Percentiles rank a stretch among this genome's conserved stretches.
Evolutionary conservation across 352 stramenopile genomes (phyloP).

Genomic region (Globisporangium mamillatum): DNA sequence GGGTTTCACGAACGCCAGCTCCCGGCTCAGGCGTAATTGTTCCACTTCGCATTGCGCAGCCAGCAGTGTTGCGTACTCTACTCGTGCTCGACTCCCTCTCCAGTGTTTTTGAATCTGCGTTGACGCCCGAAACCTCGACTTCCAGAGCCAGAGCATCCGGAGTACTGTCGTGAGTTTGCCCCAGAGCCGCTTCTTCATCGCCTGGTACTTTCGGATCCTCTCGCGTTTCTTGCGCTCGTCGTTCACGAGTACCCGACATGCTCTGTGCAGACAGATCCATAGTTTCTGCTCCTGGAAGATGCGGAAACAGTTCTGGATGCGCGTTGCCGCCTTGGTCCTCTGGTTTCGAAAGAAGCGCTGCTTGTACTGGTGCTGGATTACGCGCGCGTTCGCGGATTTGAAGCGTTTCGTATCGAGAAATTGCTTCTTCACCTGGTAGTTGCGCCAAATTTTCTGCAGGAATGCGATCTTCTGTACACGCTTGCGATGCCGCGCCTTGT

Average conservation of each 20-base stretch:
- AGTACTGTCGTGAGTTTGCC: conserved; percentile 1
- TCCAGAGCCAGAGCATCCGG: conserved; percentile 8
- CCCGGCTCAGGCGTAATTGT: neutral
- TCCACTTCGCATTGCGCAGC: neutral
- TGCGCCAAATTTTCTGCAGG: conserved; percentile 40
- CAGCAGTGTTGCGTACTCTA: conserved; percentile 8
- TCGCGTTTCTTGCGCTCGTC: conserved; percentile 18
- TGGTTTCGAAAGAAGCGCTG: conserved; percentile 16
- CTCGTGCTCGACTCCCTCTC: neutral
- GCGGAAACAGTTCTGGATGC: conserved; percentile 45
- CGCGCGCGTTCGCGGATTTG: conserved; percentile 19
- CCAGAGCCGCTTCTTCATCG: conserved; percentile 6
- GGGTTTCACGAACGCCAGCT: conserved; percentile 9
- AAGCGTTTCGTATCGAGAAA: conserved; percentile 17
- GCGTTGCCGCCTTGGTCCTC: conserved; percentile 21
- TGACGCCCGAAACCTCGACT: neutral
- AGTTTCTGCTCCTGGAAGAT: conserved; percentile 38
- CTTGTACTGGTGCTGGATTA: conserved; percentile 40
- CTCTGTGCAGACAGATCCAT: conserved; percentile 29
- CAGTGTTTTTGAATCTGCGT: conserved; percentile 14
- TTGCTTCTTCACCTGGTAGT: conserved; percentile 17
- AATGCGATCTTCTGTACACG: conserved; percentile 25
- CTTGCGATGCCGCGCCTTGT: conserved; percentile 28
- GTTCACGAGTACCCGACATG: conserved; percentile 29
- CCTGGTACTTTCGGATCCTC: conserved; percentile 3